Evolutionary conservation across 2,329 filamentous ascomycete species (phyloP).

Genomic region (Ascochyta viciae-villosae): DNA sequence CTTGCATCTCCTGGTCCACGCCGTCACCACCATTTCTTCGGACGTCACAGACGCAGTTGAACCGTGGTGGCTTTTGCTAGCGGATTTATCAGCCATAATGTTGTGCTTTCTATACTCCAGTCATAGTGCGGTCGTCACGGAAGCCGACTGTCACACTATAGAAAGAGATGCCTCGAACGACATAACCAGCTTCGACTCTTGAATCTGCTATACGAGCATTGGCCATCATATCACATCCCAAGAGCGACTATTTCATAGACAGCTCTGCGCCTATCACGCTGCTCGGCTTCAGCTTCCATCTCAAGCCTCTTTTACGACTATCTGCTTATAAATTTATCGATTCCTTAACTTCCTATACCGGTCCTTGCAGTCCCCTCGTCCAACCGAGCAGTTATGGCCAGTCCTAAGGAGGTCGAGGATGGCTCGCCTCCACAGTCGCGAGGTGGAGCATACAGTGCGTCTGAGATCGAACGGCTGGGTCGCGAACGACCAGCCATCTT

Average conservation of each 20-base stretch:
- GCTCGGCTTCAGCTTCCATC: background rate
- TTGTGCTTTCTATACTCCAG: conserved; percentile 9
- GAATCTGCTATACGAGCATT: background rate
- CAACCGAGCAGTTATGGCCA: background rate
- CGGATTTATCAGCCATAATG: conserved; percentile 31
- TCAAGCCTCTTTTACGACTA: background rate
- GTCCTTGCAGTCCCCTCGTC: background rate
- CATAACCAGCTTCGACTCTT: background rate
- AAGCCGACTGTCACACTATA: conserved; percentile 19
- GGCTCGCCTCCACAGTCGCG: conserved; percentile 11
- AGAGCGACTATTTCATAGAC: conserved; percentile 1
- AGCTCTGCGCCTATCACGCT: background rate
- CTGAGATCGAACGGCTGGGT: conserved; percentile 65
- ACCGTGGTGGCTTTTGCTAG: conserved; percentile 3
- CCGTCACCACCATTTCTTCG: conserved; percentile 21
- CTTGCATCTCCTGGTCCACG: conserved; percentile 25
- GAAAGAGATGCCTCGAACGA: conserved; percentile 12
- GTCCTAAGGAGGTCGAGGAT: conserved; percentile 23
- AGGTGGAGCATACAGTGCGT: conserved; percentile 29
- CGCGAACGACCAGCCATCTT: conserved; percentile 67
- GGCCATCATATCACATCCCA: background rate
- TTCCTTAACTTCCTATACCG: background rate
- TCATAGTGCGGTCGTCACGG: conserved; percentile 21
- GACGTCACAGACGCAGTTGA: conserved; percentile 31
- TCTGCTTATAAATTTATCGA: background rate